Percentiles rank a stretch among this genome's conserved stretches.
Evolutionary conservation across 805 yeast species (phyloP).

Genomic region (Kuraishia piskuri): DNA sequence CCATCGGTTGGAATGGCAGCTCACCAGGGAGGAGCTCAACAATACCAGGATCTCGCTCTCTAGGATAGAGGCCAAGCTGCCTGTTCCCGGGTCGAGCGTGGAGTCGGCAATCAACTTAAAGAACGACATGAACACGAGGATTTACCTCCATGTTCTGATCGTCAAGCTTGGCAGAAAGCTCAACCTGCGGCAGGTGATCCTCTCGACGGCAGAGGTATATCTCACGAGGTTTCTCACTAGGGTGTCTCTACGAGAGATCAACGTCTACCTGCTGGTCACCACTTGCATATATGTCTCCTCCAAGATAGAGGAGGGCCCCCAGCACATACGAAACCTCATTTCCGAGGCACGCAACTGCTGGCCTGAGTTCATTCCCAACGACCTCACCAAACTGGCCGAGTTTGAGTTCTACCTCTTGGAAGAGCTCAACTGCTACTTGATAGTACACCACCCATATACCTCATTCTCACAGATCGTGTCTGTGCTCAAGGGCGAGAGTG

Average conservation of each 20-base stretch:
- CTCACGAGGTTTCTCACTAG: constrained; percentile 67
- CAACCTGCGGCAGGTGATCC: constrained; percentile 70
- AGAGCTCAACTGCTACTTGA: constrained; percentile 65
- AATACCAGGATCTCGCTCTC: constrained; percentile 8
- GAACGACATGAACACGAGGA: constrained; percentile 57
- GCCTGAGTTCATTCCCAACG: constrained; percentile 94
- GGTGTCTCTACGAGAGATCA: constrained; percentile 72
- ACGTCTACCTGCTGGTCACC: constrained; percentile 71
- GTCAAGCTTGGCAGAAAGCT: constrained; percentile 73
- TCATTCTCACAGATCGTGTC: constrained; percentile 45
- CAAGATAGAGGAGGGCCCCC: constrained; percentile 93
- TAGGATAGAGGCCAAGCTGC: constrained; percentile 14
- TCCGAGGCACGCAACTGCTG: constrained; percentile 82
- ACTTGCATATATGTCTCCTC: constrained; percentile 85
- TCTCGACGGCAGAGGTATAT: constrained; percentile 86
- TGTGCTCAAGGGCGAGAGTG: constrained; percentile 28
- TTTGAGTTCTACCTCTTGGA: constrained; percentile 91
- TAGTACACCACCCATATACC: constrained; percentile 72
- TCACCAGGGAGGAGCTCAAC: constrained; percentile 49
- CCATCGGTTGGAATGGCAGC: constrained; percentile 77
- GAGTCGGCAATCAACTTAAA: constrained; percentile 26
- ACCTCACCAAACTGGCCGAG: constrained; percentile 85
- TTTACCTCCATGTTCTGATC: constrained; percentile 62
- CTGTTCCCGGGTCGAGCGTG: constrained; percentile 3
- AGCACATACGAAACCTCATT: constrained; percentile 76